A percentile compares a stretch with the other conserved stretches of the same genome.
Conservation (phyloP, 164 flowering plant genomes). For the Warburgia ugandensis region DNA sequence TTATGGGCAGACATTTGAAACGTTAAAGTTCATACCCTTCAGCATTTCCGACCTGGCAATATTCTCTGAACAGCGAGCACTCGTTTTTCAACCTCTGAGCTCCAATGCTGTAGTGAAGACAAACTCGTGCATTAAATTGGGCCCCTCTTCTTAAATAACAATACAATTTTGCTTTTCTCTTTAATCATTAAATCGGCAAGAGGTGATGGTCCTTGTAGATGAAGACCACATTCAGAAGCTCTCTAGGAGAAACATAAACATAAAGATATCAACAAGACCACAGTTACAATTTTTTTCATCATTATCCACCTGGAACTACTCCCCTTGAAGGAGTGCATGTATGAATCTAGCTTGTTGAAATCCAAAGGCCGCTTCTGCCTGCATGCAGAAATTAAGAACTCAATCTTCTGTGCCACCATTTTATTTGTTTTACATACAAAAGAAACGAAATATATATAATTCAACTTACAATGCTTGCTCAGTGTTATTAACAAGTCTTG, state of each 20-base stretch:
- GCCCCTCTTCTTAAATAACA: too few relatives aligned
- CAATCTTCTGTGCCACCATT: background rate
- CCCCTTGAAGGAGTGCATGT: conserved; percentile 65
- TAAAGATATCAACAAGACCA: background rate
- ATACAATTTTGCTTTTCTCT: background rate
- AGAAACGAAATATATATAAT: background rate
- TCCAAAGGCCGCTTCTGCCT: conserved; percentile 24
- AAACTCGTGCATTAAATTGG: background rate
- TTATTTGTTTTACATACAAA: background rate
- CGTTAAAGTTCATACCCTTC: conserved; percentile 12
- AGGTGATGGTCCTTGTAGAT: background rate
- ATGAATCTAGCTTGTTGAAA: conserved; percentile 44
- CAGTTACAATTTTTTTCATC: background rate
- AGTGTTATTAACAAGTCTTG: conserved; percentile 30
- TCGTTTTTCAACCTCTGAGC: conserved; percentile 17
- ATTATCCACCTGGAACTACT: conserved; percentile 54
- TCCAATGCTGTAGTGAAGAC: conserved; percentile 17
- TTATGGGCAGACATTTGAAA: background rate
- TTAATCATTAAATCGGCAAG: background rate
- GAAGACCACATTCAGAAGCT: background rate
- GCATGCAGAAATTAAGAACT: background rate
- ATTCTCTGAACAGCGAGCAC: conserved; percentile 9
- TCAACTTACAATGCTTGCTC: conserved; percentile 39
- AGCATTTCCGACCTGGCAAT: conserved; percentile 12
- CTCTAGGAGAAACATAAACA: background rate